Base-by-base conservation (phyloP, 1,139 yeast species). In the Debaryomycetaceae sp. region DNA sequence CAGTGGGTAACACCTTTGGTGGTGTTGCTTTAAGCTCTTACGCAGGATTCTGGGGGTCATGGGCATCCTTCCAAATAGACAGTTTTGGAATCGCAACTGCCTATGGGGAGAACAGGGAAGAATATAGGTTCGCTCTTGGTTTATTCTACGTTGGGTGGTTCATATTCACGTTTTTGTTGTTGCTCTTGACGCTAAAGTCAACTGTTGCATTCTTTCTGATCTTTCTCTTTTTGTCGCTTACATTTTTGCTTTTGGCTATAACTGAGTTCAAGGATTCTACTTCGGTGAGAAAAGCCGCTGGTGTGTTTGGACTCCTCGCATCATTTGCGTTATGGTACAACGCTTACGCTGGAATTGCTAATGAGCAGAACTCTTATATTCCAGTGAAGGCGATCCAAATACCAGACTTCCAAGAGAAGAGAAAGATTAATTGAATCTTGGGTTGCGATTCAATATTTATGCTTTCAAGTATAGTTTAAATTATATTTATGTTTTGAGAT, bases 41-140 rank as follows among this genome's bases (percentile, higher is more conserved):
- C 60, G 97, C 95, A 49, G 96, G 93, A 0, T 90, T 89, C 67
- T 90, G 97, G 97, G 75, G 87, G 63, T 74, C 91, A 38, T 86
- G 80, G 66, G 95, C 81, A 50, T 91, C 93, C 24, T 76, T 90
- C 49, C 72, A 80, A 50, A 80, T 84, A 45, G 81, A 84, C 34
- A 76, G 85, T 58, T 90, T 90, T 65, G 91, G 93, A 40, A 85
- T 90, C 50, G 68, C 63, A 20, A 69, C 72, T 4, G 83, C 93
- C 11, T 83, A 78, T 54, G 75, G 66, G 35, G 69, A 59, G 6
- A 67, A 70, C 41, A 65, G 58, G 14, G 56, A 50, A 7, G 66
- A 68, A 48, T 57, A 69, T 38, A 42, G 55, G 13, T 55, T 60
- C 52, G 95, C 93, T 1, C 56, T 89, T 20, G 97, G 95, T 1